Evolutionary conservation across 192 early-diverging fungal species (phyloP), one percentile per base, ranked within the genome.

Genomic region (Haplosporangium gracile): DNA sequence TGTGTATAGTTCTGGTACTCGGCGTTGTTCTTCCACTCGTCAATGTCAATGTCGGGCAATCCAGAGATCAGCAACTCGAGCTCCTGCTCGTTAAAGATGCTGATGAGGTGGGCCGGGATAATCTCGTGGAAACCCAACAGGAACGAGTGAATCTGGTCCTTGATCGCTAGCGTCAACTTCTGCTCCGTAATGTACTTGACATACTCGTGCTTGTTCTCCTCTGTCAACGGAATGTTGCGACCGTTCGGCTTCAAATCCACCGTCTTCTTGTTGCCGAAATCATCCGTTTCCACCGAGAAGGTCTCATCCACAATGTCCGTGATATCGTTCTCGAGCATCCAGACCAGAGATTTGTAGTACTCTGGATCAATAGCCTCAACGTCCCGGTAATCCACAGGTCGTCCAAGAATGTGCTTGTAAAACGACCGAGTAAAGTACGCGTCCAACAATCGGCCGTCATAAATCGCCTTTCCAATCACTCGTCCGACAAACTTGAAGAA

Each of bases 11-110:
- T 96, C 74, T 97, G 95, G 82, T 99, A 99, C 86, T 96, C 96
- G n/a, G 97, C 96, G 89, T 98, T 98, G 89, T 99, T 99, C 83
- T 97, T 97, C 98, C 98, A 99, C 89, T 99, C 98, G 83, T 99
- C 98, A 77, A 99, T 95, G 87, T 99, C 98, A 82, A 99, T 97
- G 77, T 99, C 98, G 2, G 98, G 97, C 91, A 99, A 88, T 20
- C 98, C 98, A 65, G 97, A 98, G 83, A 99, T 99, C 74, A 99
- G 89, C 60, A 99, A 92, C 89, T 99, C 98, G 63, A 99, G 90
- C 89, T 99, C 98, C 89, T 99, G 97, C 89, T 99, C 98, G 87
- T 99, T 98, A 78, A 99, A 98, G 72, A 99, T 99, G 79, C 95
- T 95, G 77, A 99, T 94, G 79, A 99, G 90, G 55, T 96, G 94